Evolutionary conservation across 208 protist species (phyloP).

Genomic region (Novymonas esmeraldas): DNA sequence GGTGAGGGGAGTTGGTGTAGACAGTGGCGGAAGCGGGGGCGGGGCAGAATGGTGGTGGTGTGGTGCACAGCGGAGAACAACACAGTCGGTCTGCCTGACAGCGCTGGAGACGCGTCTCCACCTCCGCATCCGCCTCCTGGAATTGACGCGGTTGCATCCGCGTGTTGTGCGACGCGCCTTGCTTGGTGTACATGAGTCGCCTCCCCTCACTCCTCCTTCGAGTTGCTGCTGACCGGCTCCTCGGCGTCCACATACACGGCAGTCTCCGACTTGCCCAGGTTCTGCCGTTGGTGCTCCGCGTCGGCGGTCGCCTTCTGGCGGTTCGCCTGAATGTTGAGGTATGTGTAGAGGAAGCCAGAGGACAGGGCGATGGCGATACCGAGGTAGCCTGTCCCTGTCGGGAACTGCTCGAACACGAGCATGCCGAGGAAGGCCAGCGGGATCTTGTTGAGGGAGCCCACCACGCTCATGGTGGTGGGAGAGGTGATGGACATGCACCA

Average conservation of each 20-base stretch:
- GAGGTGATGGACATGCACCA: conserved; percentile 90
- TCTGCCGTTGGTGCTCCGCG: conserved; percentile 3
- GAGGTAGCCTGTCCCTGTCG: conserved; percentile 61
- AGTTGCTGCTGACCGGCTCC: neutral
- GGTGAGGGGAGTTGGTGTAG: too few species aligned
- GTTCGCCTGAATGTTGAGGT: conserved; percentile 52
- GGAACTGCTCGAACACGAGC: conserved; percentile 84
- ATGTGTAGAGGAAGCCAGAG: conserved; percentile 81
- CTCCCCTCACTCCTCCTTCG: conserved; percentile 22
- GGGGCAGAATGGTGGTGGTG: too few species aligned
- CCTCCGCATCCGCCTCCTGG: too few species aligned
- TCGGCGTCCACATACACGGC: conserved; percentile 11
- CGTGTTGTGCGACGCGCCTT: too few species aligned
- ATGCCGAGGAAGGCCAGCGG: conserved; percentile 85
- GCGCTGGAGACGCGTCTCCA: too few species aligned
- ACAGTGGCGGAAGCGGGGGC: too few species aligned
- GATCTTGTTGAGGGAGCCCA: conserved; percentile 86
- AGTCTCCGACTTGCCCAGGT: neutral
- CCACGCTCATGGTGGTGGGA: conserved; percentile 90
- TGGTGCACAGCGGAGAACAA: too few species aligned
- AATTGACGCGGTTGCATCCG: too few species aligned
- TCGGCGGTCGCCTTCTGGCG: conserved; percentile 17
- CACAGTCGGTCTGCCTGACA: too few species aligned
- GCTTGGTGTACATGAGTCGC: too few species aligned
- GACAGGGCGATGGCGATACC: conserved; percentile 75